Evolutionary conservation across 768 basidiomycete species (phyloP).

Genomic region (Myochromella boudieri): DNA sequence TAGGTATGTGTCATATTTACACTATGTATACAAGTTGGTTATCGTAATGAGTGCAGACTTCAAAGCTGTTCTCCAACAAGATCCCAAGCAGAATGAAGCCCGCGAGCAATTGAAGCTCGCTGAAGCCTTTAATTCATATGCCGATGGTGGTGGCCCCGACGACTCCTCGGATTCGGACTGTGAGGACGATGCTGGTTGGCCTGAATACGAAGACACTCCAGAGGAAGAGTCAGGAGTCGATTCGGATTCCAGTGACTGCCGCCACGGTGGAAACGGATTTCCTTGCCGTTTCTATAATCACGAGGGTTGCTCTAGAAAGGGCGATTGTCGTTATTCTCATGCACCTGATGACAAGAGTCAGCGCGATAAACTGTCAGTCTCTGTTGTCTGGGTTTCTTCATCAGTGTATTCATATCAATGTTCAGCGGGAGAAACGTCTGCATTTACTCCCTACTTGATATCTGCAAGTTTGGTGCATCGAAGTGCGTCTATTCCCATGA

Average conservation of each 20-base stretch:
- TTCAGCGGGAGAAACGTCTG: conserved; percentile 32
- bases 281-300: conserved; percentile 58
- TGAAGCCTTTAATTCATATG: conserved; percentile 8
- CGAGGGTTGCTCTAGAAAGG: conserved; percentile 39
- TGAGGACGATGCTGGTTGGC: conserved; percentile 12
- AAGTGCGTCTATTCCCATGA: conserved; percentile 53
- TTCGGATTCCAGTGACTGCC: conserved; percentile 54
- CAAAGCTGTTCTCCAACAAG: conserved; percentile 22
- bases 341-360: conserved; percentile 51
- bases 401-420: neutral
- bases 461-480: conserved; percentile 33
- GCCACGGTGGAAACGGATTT: conserved; percentile 42
- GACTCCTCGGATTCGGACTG: neutral
- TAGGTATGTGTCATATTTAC: conserved; percentile 18
- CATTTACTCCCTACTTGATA: conserved; percentile 32
- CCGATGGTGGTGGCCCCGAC: conserved; percentile 8
- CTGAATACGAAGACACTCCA: conserved; percentile 24
- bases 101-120: conserved; percentile 15
- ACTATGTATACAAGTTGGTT: neutral
- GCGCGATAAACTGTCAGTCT: conserved; percentile 46
- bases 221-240: conserved; percentile 30
- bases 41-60: conserved; percentile 21
- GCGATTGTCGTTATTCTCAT: conserved; percentile 45
- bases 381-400: neutral
- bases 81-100: conserved; percentile 20